A percentile compares a stretch with the other conserved stretches of the same genome.
phyloP scores from a whole-genome alignment of 257 asterid species.

The Solanum megistacrolobum region DNA sequence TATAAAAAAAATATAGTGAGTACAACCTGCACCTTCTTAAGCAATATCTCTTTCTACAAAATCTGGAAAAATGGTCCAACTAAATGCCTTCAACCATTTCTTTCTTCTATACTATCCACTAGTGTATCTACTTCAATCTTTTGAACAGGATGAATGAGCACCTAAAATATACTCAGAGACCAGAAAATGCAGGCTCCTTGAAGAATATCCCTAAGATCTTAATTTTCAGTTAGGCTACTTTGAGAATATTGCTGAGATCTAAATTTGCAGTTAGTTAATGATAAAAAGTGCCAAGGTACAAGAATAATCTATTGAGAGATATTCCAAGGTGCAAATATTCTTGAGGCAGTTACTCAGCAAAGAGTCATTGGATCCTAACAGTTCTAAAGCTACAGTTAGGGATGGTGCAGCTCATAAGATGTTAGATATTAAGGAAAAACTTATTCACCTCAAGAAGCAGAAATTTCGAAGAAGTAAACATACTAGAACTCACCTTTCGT shows the following conservation, averaged over 20 bases:
- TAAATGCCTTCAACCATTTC: background rate
- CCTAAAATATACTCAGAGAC: background rate
- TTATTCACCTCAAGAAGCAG: background rate
- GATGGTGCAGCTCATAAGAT: background rate
- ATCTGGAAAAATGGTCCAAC: background rate
- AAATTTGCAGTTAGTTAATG: background rate
- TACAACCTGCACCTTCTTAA: background rate
- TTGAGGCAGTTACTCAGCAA: background rate
- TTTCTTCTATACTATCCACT: background rate
- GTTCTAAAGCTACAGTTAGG: background rate
- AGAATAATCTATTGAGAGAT: background rate
- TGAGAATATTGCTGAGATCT: background rate
- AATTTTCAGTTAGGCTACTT: background rate
- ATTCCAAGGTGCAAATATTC: background rate
- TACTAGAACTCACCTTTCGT: constrained; percentile 34
- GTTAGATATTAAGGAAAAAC: background rate
- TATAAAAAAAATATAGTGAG: background rate
- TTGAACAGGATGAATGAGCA: background rate
- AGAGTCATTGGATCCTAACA: background rate
- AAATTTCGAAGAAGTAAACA: background rate
- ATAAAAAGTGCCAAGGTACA: background rate
- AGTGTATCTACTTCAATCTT: background rate
- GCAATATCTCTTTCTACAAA: background rate
- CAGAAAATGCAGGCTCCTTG: background rate
- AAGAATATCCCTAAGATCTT: background rate